Evolutionary conservation across 257 asterid species (phyloP).

Genomic region (Solanum bulbocastanum): DNA sequence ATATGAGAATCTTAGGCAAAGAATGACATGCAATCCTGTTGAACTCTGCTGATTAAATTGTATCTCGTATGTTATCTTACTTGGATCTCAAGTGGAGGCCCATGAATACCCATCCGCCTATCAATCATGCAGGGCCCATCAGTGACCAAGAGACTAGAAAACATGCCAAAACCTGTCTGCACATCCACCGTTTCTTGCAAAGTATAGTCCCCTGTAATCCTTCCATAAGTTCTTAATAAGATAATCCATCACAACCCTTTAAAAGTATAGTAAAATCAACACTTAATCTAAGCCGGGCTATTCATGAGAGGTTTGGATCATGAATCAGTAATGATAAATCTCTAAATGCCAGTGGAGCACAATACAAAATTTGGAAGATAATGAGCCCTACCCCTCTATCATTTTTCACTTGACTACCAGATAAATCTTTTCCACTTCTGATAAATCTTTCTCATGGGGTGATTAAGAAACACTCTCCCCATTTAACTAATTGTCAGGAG

Average conservation of each 20-base stretch:
- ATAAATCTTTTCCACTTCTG: slow-evolving; percentile 3
- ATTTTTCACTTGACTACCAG: background rate
- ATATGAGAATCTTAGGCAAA: background rate
- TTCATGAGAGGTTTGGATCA: background rate
- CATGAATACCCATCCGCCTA: slow-evolving; percentile 65
- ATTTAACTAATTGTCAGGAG: background rate
- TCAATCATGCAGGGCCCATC: slow-evolving; percentile 85
- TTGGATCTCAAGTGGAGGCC: slow-evolving; percentile 68
- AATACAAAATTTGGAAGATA: background rate
- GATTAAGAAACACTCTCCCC: background rate
- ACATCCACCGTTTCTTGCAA: slow-evolving; percentile 49
- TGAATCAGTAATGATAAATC: background rate
- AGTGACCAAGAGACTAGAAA: slow-evolving; percentile 65
- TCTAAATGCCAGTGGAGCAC: background rate
- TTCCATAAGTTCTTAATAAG: slow-evolving; percentile 66
- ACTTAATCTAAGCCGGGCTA: background rate
- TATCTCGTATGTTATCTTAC: slow-evolving; percentile 13
- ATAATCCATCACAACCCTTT: slow-evolving; percentile 84
- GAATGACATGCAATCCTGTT: background rate
- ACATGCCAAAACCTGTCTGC: slow-evolving; percentile 71
- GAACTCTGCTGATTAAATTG: background rate
- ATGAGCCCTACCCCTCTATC: background rate
- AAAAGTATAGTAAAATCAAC: background rate
- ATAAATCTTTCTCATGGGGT: slow-evolving; percentile 25
- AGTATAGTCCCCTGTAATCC: slow-evolving; percentile 58